These are phyloP conservation scores for Myriosclerotinia curreyana DNA, from an alignment of 2,329 filamentous ascomycete species.

Conservation along the genomic window DNA sequence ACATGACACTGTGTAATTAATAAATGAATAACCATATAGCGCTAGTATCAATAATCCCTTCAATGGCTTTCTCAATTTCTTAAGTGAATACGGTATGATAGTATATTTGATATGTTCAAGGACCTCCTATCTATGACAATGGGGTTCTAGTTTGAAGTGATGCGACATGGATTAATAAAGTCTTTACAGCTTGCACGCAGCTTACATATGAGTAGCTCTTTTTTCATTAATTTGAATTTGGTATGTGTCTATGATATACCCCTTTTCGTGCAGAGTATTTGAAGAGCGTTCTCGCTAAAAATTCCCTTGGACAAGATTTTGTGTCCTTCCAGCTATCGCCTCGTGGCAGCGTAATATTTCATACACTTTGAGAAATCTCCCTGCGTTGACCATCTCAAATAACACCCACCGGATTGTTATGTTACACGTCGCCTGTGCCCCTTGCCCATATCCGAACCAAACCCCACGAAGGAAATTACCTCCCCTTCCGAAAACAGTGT, in stretches of 20 bases:
- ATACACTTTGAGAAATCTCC: too few species aligned
- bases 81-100: too few species aligned
- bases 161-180: background rate
- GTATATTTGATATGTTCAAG: too few species aligned
- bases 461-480: constrained; percentile 1
- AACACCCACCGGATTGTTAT: background rate
- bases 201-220: background rate
- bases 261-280: background rate
- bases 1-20: too few species aligned
- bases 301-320: background rate
- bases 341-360: background rate
- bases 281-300: background rate
- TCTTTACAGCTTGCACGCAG: background rate
- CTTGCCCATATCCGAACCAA: background rate
- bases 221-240: background rate
- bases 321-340: background rate
- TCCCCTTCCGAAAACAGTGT: background rate
- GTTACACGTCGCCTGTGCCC: constrained; percentile 6
- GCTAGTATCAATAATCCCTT: too few species aligned
- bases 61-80: too few species aligned
- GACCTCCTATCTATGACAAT: too few species aligned
- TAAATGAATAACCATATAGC: too few species aligned
- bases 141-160: background rate
- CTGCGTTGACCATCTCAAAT: background rate
- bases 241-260: background rate